Evolutionary conservation across 2,329 filamentous ascomycete genomes (phyloP).

Genomic region (Neofusicoccum umdonicola): DNA sequence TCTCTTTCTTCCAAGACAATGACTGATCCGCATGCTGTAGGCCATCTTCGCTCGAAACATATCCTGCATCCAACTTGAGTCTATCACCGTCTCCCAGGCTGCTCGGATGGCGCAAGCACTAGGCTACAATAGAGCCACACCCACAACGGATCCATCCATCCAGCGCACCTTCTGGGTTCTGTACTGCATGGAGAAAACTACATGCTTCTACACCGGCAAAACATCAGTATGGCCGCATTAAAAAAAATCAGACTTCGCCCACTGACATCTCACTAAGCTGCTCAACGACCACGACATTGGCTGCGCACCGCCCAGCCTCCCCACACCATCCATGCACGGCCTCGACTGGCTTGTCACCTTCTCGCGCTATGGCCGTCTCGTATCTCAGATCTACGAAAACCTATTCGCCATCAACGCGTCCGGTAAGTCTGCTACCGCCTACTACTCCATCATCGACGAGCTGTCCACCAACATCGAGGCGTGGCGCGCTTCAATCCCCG

Average conservation of each 20-base stretch:
- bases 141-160: conserved; percentile 18
- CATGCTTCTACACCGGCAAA: conserved; percentile 30
- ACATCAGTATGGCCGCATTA: conserved; percentile 30
- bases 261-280: conserved; percentile 22
- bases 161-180: conserved; percentile 42
- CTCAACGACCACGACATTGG: conserved; percentile 41
- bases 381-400: conserved; percentile 33
- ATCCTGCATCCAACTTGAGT: conserved; percentile 35
- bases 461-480: conserved; percentile 28
- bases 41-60: conserved; percentile 37
- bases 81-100: conserved; percentile 32
- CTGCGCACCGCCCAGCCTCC: conserved; percentile 33
- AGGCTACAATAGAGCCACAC: conserved; percentile 30
- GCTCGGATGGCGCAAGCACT: conserved; percentile 34
- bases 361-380: conserved; percentile 31
- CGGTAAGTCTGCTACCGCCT: conserved; percentile 18
- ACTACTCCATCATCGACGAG: conserved; percentile 24
- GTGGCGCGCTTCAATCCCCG: conserved; percentile 33
- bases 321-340: conserved; percentile 31
- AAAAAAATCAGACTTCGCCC: neutral
- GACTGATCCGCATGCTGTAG: neutral
- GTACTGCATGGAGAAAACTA: conserved; percentile 40
- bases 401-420: conserved; percentile 35
- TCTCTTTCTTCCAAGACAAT: fast-evolving
- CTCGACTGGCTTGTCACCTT: conserved; percentile 38